Evolutionary conservation across 2,329 filamentous ascomycete genomes (phyloP), one percentile per base, ranked within the genome.

Genomic region (Balansia obtecta): DNA sequence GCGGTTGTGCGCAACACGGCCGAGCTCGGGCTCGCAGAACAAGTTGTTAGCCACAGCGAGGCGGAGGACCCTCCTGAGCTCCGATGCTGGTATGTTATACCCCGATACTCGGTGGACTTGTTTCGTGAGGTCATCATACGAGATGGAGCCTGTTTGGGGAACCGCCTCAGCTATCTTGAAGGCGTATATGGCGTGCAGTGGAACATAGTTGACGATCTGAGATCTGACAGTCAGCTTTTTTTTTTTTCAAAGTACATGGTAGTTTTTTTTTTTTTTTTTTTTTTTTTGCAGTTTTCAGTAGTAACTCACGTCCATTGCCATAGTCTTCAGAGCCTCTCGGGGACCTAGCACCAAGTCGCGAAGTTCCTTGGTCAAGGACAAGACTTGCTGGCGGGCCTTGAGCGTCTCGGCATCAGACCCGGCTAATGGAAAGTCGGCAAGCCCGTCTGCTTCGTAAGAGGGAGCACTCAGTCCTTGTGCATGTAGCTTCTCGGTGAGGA

Each of bases 1-100:
- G 8, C 61, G 56, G 15, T 66, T 72, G 53, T 73, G 71, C 2
- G 65, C 63, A 4, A 74, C 66, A 13, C 59, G 56, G 2, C 65
- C 68, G 3, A 59, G 54, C 13, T 58, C 50, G 0, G 67, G 68
- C 55, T 73, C 71, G 22, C 53, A 50, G 50, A 73, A 72, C 20
- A 71, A 55, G 43, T 63, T 62, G 52, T 68, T 67, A 1, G 63
- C 61, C 52, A 69, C 67, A 32, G 67, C 66, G 34, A 67, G 61
- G 12, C 69, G 68, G 22, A 71, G 44, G 0, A 72, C 53, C 20
- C 70, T 68, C 6, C 62, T 59, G 11, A 66, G 56, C 51, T 63
- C 59, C 12, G 53, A 53, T 2, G 57, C 49, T 6, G 57, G 60
- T 39, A 71, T 60, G 41, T 69, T 64, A 9, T 73, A 59, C 2